These are phyloP conservation scores for Physcomitrium patens DNA, from an alignment of 225 moss, liverwort and hornwort genomes.

Conservation along the genomic window DNA sequence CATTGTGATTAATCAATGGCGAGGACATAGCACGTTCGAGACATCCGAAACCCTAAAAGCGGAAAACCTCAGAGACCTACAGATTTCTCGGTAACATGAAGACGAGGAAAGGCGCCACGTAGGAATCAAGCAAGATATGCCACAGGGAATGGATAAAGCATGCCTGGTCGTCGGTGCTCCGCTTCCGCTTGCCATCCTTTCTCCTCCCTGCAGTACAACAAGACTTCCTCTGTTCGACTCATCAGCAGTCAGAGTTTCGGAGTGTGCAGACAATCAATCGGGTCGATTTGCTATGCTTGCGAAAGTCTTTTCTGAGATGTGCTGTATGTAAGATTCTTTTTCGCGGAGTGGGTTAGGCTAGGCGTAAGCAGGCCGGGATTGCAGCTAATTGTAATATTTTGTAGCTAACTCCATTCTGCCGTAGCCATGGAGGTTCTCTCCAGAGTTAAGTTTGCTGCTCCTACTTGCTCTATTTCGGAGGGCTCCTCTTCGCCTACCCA, in stretches of 20 bases:
- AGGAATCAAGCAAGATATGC: conserved; percentile 33
- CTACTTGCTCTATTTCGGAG: conserved; percentile 23
- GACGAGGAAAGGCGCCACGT: conserved; percentile 35
- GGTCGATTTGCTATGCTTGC: background rate
- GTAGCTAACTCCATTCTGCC: background rate
- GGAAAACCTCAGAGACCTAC: background rate
- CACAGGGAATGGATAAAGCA: conserved; percentile 46
- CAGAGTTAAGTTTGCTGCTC: background rate
- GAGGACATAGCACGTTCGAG: background rate
- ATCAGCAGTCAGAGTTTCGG: background rate
- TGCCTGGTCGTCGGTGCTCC: background rate
- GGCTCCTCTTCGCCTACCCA: background rate
- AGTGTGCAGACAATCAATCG: background rate
- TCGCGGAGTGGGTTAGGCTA: background rate
- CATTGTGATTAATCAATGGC: background rate
- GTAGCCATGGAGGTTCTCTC: conserved; percentile 43
- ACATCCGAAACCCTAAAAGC: conserved; percentile 31
- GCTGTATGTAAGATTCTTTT: background rate
- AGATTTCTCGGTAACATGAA: background rate
- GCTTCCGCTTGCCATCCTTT: background rate
- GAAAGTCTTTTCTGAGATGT: background rate
- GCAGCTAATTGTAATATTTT: background rate
- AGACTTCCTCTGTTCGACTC: background rate
- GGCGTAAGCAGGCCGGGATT: background rate
- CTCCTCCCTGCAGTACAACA: background rate